Base-by-base conservation (phyloP, 2,329 filamentous ascomycete genomes). In the Cyphellophora attinorum region DNA sequence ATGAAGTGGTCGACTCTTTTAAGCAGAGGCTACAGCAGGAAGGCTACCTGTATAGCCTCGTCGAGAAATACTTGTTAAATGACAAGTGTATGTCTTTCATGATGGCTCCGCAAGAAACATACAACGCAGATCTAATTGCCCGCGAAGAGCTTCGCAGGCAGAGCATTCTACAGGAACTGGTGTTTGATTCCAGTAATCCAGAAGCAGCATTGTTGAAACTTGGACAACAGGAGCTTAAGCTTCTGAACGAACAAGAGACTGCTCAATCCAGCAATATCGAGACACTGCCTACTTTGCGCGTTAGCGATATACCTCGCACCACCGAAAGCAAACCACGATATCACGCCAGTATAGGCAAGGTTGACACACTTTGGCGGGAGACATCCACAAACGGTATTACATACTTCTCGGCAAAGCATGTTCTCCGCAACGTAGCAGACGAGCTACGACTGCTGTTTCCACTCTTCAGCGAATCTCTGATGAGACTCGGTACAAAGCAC, bases 301-400 rank as follows among this genome's bases (percentile, higher is more conserved):
- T 96, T 32, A 79, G 75, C 44, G 91, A 98, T 50, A 96, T 98
- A 39, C 82, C 85, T 1, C 74, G 88, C 35, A 65, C 74, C 41
- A 84, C 83, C 53, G 81, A 88, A 50, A 72, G 73, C 35, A 83
- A 89, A 43, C 75, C 81, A n/a, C 54, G 77, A 15, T 63, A 69
- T 13, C 64, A 76, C 44, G 67, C 63, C 25, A 62, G 65, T 8
- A 56, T 81, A 6, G 71, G 74, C 27, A 70, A 72, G 23, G 72
- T 81, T 27, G 76, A 80, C 29, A 75, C 91, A 3, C 84, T 95
- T 50, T 95, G 88, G 86, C 79, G 81, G 33, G 85, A 93, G 57
- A 85, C 88, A 5, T 83, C 85, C 2, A 98, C 91, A 0, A 98
- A 98, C 50, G 91, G 91, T 0, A 64, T 98, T 39, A 96, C 89